Evolutionary conservation across 257 asterid species (phyloP).

Genomic region (Solanum rostratum): DNA sequence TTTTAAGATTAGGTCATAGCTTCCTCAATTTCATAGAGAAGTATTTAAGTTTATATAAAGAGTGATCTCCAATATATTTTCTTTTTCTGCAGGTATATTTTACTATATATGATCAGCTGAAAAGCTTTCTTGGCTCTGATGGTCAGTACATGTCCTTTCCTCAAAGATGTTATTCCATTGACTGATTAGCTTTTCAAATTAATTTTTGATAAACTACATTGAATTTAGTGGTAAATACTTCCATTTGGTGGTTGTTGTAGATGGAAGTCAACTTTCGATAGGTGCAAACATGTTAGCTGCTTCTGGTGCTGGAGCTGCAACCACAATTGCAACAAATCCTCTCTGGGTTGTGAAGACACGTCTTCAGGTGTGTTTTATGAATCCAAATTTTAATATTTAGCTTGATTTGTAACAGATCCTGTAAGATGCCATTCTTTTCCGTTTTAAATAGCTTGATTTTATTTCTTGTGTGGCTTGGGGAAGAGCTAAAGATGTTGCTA

Average conservation of each 20-base stretch:
- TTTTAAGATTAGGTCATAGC: not conserved
- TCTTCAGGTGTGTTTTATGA: slow-evolving; percentile 51
- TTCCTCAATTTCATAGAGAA: not conserved
- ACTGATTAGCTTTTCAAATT: not conserved
- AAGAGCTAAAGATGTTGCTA: not conserved
- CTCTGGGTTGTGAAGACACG: slow-evolving; percentile 98
- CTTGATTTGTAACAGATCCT: not conserved
- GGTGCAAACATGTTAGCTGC: slow-evolving; percentile 96
- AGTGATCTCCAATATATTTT: not conserved
- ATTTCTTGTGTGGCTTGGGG: not conserved
- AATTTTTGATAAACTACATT: not conserved
- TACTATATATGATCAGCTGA: slow-evolving; percentile 82
- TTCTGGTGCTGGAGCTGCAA: slow-evolving; percentile 96
- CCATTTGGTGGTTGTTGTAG: slow-evolving; percentile 30
- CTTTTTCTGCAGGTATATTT: slow-evolving; percentile 71
- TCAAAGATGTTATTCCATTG: not conserved
- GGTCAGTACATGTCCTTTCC: slow-evolving; percentile 44
- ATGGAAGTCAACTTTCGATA: slow-evolving; percentile 60
- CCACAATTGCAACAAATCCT: slow-evolving; percentile 80
- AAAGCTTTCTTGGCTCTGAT: slow-evolving; percentile 60
- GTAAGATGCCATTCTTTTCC: not conserved
- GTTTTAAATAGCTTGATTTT: not conserved
- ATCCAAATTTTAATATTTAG: not conserved
- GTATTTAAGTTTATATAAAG: not conserved
- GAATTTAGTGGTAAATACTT: not conserved